Evolutionary conservation across 2,329 filamentous ascomycete species (phyloP), one percentile per base, ranked within the genome.

Genomic region (Aspergillus udagawae): DNA sequence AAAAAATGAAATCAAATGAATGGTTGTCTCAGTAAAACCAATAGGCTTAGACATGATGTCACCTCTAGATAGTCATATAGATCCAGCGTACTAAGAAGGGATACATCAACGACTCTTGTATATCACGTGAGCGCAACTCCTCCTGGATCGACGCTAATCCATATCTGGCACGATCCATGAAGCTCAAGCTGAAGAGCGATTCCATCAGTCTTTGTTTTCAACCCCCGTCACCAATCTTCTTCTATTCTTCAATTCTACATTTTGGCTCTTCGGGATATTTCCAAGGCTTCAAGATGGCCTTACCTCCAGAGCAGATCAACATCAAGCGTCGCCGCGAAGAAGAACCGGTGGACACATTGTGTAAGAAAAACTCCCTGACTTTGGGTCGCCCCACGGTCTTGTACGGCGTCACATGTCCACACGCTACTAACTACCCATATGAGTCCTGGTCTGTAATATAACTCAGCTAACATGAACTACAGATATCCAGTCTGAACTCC

Each of bases 291-390:
- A 55, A 23, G 6, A 81, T 81, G 78, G 56, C 78, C 28, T 64
- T 78, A 42, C 77, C 79, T 48, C 80, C 79, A 44, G 79, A 81
- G 54, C 75, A 79, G 44, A 80, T 82, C 52, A 78, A 76, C 25
- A 78, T 85, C 67, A 85, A 85, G 71, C 77, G 83, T 55, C 81
- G 82, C 62, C 79, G 82, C 55, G 78, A 79, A 55, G 82, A 85
- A 54, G 80, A 82, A 50, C 81, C 82, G 3, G 78, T 83, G n/a
- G 82, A 84, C 59, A 77, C 78, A 23, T 72, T 83, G 51, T 79
- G 79, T 81, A 77, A 56, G 71, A 55, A 48, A 49, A 27, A 28
- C 27, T 38, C 45, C 53, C 52, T 57, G 50, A 27, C 45, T 51
- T 52, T 45, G 58, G 50, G 32, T 59, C 52, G 17, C 58, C 56